phyloP scores from a whole-genome alignment of 2,329 filamentous ascomycete genomes.

The Trichoderma harzianum region DNA sequence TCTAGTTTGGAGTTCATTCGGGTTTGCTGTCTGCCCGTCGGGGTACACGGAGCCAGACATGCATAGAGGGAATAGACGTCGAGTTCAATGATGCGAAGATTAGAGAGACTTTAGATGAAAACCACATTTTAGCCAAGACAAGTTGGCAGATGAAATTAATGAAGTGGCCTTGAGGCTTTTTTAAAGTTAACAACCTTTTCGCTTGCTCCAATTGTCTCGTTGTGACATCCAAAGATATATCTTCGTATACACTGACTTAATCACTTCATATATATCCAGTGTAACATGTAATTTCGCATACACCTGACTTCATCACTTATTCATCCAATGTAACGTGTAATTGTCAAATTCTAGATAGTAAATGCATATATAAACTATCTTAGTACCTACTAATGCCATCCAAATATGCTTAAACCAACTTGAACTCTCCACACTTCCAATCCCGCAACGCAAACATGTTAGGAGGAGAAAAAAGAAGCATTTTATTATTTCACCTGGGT shows the following conservation, averaged over 20 bases:
- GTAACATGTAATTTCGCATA: background rate
- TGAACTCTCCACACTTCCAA: background rate
- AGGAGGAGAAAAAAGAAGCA: background rate
- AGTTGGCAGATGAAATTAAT: conserved; percentile 1
- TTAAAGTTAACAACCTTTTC: background rate
- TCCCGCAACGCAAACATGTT: background rate
- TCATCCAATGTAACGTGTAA: background rate
- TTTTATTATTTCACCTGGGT: conserved; percentile 16
- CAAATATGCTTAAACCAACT: background rate
- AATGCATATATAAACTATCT: background rate
- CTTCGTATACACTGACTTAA: too few species aligned
- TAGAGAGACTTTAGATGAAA: conserved; percentile 18
- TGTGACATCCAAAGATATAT: too few species aligned
- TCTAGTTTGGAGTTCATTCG: conserved; percentile 23
- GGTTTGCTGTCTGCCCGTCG: conserved; percentile 19
- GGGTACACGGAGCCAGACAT: conserved; percentile 16
- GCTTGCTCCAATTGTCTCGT: background rate
- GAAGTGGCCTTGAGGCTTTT: background rate
- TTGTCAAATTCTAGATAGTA: too few species aligned
- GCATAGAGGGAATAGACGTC: conserved; percentile 20
- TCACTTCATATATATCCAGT: background rate
- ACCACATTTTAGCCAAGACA: background rate
- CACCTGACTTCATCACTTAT: too few species aligned
- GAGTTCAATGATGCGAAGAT: conserved; percentile 16
- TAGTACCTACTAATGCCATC: background rate